Evolutionary conservation across 2,329 filamentous ascomycete genomes (phyloP), one percentile per base, ranked within the genome.

Genomic region (Chalara sp.): DNA sequence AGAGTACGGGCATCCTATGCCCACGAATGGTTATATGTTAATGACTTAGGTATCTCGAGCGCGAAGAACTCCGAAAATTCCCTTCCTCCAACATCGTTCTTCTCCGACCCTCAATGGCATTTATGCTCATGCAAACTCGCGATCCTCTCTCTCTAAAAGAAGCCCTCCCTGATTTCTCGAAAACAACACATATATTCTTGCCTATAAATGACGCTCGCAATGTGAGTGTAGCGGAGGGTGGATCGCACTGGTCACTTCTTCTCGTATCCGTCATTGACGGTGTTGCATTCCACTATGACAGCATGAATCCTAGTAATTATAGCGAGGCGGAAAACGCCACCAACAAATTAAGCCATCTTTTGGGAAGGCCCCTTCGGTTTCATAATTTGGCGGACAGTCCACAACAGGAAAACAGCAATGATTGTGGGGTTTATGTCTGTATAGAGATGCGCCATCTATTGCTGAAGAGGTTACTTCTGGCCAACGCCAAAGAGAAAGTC

Each of bases 271-370:
- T 90, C 40, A 83, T 95, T 46, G 93, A 99, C 65, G 84, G 89
- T 6, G 83, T 96, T 2, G 89, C 92, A 0, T 99, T 99, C 68
- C 93, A 99, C 73, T 99, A 99, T 71, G 93, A 99, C 70, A 92
- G 86, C 1, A 76, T 97, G 30, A 79, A 80, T 2, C 83, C 84
- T 2, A 79, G 81, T 39, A 97, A 99, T 68, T 79, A 81, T 53
- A 71, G 76, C 41, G 87, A 95, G 58, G 93, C 89, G 1, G 76
- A 79, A 47, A 72, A 79, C 1, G 86, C 86, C 6, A 81, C 86
- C 0, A 71, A 78, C 45, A 87, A 89, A 61, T 75, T 99, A 42
- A 76, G 79, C 30, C 72, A 74, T 32, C 72, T 97, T 32, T 76
- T 97, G 0, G 75, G 77, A 33, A 79, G 80, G 51, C 75, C 75